Percentiles rank a stretch among this genome's conserved stretches.
These are phyloP conservation scores for Flaveria trinervia DNA, from an alignment of 129 eudicot species.

Conservation along the genomic window DNA sequence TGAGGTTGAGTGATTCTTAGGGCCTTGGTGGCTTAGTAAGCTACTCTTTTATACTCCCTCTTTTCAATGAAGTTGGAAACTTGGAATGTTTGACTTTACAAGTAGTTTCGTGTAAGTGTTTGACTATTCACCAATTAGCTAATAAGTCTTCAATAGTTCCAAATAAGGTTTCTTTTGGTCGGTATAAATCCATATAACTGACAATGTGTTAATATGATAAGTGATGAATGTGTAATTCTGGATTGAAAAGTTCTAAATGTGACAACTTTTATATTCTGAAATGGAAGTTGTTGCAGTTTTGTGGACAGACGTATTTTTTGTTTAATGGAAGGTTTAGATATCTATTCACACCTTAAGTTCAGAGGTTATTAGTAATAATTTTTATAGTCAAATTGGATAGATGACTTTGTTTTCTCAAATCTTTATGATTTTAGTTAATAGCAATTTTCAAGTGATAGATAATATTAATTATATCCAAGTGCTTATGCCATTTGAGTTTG, in stretches of 20 bases:
- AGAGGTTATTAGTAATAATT: not conserved
- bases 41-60: not conserved
- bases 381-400: not conserved
- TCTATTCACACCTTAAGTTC: not conserved
- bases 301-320: not conserved
- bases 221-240: not conserved
- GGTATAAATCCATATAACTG: too few relatives aligned
- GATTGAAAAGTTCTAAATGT: constrained; percentile 7
- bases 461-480: not conserved
- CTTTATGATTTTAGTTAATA: not conserved
- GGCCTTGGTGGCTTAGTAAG: not conserved
- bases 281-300: not conserved
- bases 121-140: not conserved
- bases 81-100: not conserved
- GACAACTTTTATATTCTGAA: not conserved
- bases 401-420: not conserved
- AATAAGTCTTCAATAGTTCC: not conserved
- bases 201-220: not conserved
- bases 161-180: too few relatives aligned
- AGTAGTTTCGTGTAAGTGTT: not conserved
- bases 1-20: not conserved
- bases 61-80: not conserved
- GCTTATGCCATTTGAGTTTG: not conserved
- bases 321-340: not conserved
- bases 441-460: not conserved